phyloP scores from a whole-genome alignment of 192 early-diverging fungal genomes.

The Entomortierella parvispora region DNA sequence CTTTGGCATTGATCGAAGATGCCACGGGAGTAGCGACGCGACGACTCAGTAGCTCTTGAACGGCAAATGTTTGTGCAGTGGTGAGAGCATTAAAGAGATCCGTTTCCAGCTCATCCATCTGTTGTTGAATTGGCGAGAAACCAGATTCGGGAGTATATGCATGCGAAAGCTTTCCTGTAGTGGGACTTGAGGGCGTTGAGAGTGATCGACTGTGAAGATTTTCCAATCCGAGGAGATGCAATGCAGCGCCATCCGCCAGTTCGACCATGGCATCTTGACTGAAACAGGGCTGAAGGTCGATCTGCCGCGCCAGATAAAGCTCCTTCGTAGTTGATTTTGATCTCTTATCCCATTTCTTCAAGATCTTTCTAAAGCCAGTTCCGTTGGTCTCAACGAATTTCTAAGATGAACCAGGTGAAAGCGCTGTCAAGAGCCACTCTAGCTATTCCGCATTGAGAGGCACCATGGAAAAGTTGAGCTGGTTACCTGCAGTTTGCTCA shows the following conservation, averaged over 20 bases:
- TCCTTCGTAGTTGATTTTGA: constrained; percentile 97
- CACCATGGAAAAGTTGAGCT: neutral
- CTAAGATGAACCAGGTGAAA: constrained; percentile 41
- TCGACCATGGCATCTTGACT: constrained; percentile 93
- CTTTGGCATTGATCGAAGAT: neutral
- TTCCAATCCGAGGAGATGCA: constrained; percentile 81
- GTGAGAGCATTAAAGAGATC: constrained; percentile 64
- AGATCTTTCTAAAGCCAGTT: constrained; percentile 97
- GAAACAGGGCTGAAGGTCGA: constrained; percentile 98
- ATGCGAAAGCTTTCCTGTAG: constrained; percentile 13
- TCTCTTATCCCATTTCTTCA: constrained; percentile 99
- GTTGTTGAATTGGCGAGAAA: constrained; percentile 48
- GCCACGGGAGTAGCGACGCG: constrained; percentile 52
- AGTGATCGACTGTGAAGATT: constrained; percentile 56
- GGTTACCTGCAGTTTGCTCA: constrained; percentile 92
- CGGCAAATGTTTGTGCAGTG: constrained; percentile 37
- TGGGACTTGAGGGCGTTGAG: constrained; percentile 34
- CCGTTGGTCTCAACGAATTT: constrained; percentile 98
- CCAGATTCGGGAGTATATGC: constrained; percentile 1
- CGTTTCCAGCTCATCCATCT: constrained; percentile 66
- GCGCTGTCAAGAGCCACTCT: neutral
- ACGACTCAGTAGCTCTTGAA: constrained; percentile 61
- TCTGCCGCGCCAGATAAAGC: constrained; percentile 94
- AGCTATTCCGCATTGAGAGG: neutral
- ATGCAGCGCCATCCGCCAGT: constrained; percentile 84